A percentile compares a stretch with the other conserved stretches of the same genome.
phyloP scores from a whole-genome alignment of 169 alveolate species.

The Babesia gibsoni region DNA sequence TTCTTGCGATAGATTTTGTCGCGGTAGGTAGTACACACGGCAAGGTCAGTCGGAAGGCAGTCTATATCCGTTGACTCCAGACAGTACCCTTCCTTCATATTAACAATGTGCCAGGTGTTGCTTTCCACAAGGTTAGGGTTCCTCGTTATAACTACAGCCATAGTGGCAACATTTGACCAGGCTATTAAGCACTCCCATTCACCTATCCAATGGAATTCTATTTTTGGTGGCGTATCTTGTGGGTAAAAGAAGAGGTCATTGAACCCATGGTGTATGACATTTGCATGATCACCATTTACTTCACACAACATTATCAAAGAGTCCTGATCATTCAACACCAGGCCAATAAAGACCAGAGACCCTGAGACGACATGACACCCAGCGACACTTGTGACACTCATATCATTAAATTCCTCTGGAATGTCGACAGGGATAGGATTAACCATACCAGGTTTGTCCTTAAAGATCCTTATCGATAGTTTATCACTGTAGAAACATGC shows the following conservation, averaged over 20 bases:
- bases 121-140: slow-evolving; percentile 13
- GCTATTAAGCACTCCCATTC: slow-evolving; percentile 38
- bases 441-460: not conserved
- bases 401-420: not conserved
- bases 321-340: slow-evolving; percentile 13
- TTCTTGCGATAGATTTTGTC: slow-evolving; percentile 42
- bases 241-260: slow-evolving; percentile 10
- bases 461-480: not conserved
- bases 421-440: not conserved
- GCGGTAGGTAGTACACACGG: slow-evolving; percentile 22
- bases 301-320: not conserved
- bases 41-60: slow-evolving; percentile 21
- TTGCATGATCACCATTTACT: not conserved
- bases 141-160: slow-evolving; percentile 26
- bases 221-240: not conserved
- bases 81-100: slow-evolving; percentile 52
- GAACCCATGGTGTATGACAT: not conserved
- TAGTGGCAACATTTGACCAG: slow-evolving; percentile 32
- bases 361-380: slow-evolving; percentile 22
- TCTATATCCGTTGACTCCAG: slow-evolving; percentile 25
- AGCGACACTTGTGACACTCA: slow-evolving; percentile 2
- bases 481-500: not conserved
- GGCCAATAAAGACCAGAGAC: not conserved
- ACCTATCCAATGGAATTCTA: slow-evolving; percentile 17
- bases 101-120: slow-evolving; percentile 24